These are phyloP conservation scores for Dioszegia aurantiaca DNA, from an alignment of 768 basidiomycete genomes.

Conservation along the genomic window DNA sequence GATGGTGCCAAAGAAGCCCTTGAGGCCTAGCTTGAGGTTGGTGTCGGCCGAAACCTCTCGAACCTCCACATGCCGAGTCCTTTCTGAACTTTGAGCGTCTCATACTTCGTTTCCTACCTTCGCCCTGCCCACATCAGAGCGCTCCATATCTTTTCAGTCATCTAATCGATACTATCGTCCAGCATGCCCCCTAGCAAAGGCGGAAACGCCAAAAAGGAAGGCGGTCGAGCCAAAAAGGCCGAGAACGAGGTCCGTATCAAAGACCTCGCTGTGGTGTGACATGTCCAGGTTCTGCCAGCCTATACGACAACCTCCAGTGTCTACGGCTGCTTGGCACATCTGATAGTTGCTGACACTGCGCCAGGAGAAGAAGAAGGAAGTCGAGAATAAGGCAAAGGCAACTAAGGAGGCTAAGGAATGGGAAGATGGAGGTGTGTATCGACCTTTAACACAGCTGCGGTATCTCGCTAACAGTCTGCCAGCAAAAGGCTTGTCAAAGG, in stretches of 20 bases:
- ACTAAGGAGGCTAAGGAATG: conserved; percentile 57
- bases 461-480: neutral
- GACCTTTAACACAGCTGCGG: conserved; percentile 1
- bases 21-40: neutral
- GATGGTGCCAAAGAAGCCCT: no score
- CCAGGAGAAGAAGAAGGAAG: conserved; percentile 43
- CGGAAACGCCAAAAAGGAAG: conserved; percentile 87
- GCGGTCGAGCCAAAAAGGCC: conserved; percentile 73
- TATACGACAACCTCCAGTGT: neutral
- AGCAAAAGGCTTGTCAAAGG: conserved; percentile 45
- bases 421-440: conserved; percentile 64
- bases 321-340: no score
- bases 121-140: neutral
- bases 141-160: neutral
- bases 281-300: conserved; percentile 1
- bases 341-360: conserved; percentile 8
- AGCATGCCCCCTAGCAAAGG: conserved; percentile 81
- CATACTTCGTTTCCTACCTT: neutral
- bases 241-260: conserved; percentile 48
- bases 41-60: conserved; percentile 3
- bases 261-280: neutral
- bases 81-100: conserved; percentile 5
- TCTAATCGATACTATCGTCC: no score
- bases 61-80: conserved; percentile 13
- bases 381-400: conserved; percentile 36